Conservation (phyloP, 192 early-diverging fungal genomes). For the Martensiomyces pterosporus region DNA sequence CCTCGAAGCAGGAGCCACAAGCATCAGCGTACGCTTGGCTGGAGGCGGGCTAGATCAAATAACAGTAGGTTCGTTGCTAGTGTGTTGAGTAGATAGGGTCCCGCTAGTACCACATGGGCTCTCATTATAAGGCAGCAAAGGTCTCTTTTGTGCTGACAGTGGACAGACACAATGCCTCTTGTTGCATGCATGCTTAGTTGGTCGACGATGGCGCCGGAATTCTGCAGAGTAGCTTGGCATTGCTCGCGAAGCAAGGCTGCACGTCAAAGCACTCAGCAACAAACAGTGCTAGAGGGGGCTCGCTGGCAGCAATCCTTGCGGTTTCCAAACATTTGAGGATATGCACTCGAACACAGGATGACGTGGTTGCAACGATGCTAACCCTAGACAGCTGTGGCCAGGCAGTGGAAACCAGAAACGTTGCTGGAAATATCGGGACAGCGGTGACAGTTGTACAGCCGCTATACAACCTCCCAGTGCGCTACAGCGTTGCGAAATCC, state of each 20-base stretch:
- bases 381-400: conserved; percentile 8
- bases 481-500: conserved; percentile 22
- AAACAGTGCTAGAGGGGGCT: conserved; percentile 2
- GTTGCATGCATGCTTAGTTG: too few relatives aligned
- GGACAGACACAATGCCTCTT: too few relatives aligned
- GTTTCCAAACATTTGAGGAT: conserved; percentile 21
- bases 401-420: background rate
- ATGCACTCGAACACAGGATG: conserved; percentile 14
- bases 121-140: too few relatives aligned
- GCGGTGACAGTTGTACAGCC: conserved; percentile 28
- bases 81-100: too few relatives aligned
- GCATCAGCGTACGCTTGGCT: conserved; percentile 11
- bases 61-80: conserved; percentile 24
- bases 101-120: too few relatives aligned
- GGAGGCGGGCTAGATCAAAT: conserved; percentile 21
- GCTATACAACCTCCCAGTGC: conserved; percentile 24
- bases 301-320: conserved; percentile 23
- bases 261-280: conserved; percentile 17
- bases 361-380: conserved; percentile 10
- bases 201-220: conserved; percentile 28
- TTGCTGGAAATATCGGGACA: conserved; percentile 25
- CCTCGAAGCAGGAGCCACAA: conserved; percentile 13
- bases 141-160: too few relatives aligned
- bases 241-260: conserved; percentile 19
- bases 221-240: background rate